Conservation (phyloP, 345 rosid genomes). For the Euphorbia peplus region DNA sequence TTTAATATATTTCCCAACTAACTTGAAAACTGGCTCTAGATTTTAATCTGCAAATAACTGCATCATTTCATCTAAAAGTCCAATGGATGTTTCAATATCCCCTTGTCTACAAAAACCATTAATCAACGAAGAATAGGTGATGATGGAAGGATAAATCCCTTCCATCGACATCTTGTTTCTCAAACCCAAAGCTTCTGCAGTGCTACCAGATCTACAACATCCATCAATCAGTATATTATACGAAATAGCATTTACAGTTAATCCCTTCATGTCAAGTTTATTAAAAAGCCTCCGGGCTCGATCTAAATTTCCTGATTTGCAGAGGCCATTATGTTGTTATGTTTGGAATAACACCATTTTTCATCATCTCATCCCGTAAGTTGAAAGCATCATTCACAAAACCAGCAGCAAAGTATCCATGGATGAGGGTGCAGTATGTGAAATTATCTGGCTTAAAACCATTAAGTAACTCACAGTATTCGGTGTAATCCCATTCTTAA, state of each 20-base stretch:
- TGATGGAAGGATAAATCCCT: slow-evolving; percentile 38
- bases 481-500: slow-evolving; percentile 41
- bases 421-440: slow-evolving; percentile 58
- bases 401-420: slow-evolving; percentile 56
- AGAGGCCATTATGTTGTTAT: slow-evolving; percentile 61
- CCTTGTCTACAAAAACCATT: slow-evolving; percentile 38
- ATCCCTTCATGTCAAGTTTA: slow-evolving; percentile 53
- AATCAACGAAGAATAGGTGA: slow-evolving; percentile 36
- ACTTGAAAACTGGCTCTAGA: slow-evolving; percentile 18
- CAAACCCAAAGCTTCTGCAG: slow-evolving; percentile 47
- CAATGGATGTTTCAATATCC: slow-evolving; percentile 20
- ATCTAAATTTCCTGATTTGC: slow-evolving; percentile 50
- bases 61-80: slow-evolving; percentile 34
- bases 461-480: slow-evolving; percentile 61
- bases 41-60: slow-evolving; percentile 22
- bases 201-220: slow-evolving; percentile 41
- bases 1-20: slow-evolving; percentile 18
- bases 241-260: slow-evolving; percentile 49
- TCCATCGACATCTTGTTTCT: slow-evolving; percentile 44
- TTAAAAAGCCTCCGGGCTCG: slow-evolving; percentile 55
- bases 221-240: slow-evolving; percentile 54
- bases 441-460: slow-evolving; percentile 73
- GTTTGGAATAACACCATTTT: slow-evolving; percentile 51
- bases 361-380: slow-evolving; percentile 63
- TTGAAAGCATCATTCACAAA: slow-evolving; percentile 61